Percentiles rank a stretch among this genome's conserved stretches.
phyloP scores from a whole-genome alignment of 164 flowering plant species.

The Chimonanthus praecox region DNA sequence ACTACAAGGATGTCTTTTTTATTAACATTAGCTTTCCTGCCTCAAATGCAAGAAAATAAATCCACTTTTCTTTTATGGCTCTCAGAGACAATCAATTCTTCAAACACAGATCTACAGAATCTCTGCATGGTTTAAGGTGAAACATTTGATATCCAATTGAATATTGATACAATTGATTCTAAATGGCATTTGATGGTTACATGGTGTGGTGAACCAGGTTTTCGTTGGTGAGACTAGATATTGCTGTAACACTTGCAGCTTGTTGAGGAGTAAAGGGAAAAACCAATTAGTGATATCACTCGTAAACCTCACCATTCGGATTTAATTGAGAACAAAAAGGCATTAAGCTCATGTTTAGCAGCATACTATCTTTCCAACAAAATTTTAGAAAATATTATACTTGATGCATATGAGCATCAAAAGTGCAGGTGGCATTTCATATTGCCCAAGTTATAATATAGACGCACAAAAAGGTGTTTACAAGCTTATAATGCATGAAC shows the following conservation, averaged over 20 bases:
- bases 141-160: neutral
- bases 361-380: neutral
- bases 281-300: neutral
- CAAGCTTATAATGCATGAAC: neutral
- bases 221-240: neutral
- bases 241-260: neutral
- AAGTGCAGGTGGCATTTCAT: neutral
- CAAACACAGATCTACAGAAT: too few relatives aligned
- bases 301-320: neutral
- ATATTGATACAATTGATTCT: neutral
- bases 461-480: neutral
- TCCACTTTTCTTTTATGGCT: too few relatives aligned
- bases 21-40: too few relatives aligned
- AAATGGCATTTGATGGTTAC: neutral
- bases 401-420: neutral
- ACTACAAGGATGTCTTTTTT: too few relatives aligned
- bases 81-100: too few relatives aligned
- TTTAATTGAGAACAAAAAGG: neutral
- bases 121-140: neutral
- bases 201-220: neutral
- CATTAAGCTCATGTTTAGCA: neutral
- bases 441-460: neutral
- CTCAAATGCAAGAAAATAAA: too few relatives aligned
- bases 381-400: neutral
- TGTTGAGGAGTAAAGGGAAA: neutral